Conservation (phyloP, 1,284 basidiomycete species). For the Cutaneotrichosporon arboriforme region DNA sequence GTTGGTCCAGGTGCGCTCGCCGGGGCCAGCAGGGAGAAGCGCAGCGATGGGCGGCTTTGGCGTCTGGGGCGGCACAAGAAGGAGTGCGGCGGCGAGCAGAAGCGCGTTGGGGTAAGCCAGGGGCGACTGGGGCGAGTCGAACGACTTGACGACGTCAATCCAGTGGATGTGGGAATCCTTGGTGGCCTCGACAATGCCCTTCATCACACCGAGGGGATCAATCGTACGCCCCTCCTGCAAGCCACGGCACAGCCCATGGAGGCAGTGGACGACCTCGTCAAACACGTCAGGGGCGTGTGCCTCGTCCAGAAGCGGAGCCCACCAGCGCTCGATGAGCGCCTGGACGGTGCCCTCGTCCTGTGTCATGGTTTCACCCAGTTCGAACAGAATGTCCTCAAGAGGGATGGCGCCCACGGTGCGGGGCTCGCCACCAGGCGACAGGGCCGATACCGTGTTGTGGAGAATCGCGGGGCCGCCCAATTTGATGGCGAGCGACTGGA, state of each 20-base stretch:
- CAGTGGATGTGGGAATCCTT: slow-evolving; percentile 66
- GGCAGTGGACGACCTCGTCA: slow-evolving; percentile 34
- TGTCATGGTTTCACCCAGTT: slow-evolving; percentile 47
- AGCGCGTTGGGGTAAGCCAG: slow-evolving; percentile 42
- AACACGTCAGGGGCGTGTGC: slow-evolving; percentile 22
- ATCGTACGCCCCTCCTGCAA: slow-evolving; percentile 44
- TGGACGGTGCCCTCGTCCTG: slow-evolving; percentile 45
- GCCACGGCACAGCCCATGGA: slow-evolving; percentile 42
- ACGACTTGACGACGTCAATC: slow-evolving; percentile 57
- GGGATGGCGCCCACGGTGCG: slow-evolving; percentile 34
- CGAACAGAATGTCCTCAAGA: slow-evolving; percentile 46
- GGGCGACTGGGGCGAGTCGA: slow-evolving; percentile 40
- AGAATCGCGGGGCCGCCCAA: slow-evolving; percentile 47
- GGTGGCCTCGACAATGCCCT: slow-evolving; percentile 68
- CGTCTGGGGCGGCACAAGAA: slow-evolving; percentile 46
- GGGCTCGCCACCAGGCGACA: slow-evolving; percentile 43
- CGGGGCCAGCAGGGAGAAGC: slow-evolving; percentile 42
- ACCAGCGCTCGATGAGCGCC: slow-evolving; percentile 45
- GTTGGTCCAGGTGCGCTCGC: slow-evolving; percentile 70
- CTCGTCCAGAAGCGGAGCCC: slow-evolving; percentile 36
- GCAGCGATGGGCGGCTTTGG: slow-evolving; percentile 47
- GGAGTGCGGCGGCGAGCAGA: slow-evolving; percentile 44
- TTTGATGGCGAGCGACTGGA: slow-evolving; percentile 41
- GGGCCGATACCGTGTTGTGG: slow-evolving; percentile 41
- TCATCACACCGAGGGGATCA: slow-evolving; percentile 44